Conservation (phyloP, 2,329 filamentous ascomycete genomes). For the Macrophomina pseudophaseolina region DNA sequence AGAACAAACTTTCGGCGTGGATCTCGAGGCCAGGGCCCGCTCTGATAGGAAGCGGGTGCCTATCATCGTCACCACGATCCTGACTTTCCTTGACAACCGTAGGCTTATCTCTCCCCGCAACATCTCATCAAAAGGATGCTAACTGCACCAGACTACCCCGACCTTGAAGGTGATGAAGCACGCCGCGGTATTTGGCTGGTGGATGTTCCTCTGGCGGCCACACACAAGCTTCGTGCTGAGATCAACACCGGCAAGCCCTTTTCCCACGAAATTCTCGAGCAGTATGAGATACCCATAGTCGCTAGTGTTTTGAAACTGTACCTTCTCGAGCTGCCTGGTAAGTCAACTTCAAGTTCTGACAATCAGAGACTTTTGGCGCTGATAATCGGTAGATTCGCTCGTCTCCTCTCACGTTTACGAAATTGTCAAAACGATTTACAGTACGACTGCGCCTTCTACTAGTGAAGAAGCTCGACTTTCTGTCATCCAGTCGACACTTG, state of each 20-base stretch:
- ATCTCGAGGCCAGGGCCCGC: slow-evolving; percentile 91
- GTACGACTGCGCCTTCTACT: slow-evolving; percentile 67
- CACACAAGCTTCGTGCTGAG: slow-evolving; percentile 79
- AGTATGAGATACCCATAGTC: slow-evolving; percentile 93
- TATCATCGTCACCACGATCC: slow-evolving; percentile 85
- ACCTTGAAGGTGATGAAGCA: slow-evolving; percentile 94
- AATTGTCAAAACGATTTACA: slow-evolving; percentile 97
- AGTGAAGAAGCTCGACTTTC: slow-evolving; percentile 84
- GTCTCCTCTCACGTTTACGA: slow-evolving; percentile 98
- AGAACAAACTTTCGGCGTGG: slow-evolving; percentile 97
- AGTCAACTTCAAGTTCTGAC: slow-evolving; percentile 37
- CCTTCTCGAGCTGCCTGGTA: slow-evolving; percentile 90
- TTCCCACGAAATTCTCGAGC: slow-evolving; percentile 75
- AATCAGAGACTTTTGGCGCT: neutral
- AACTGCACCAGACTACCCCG: slow-evolving; percentile 72
- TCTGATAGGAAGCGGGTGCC: slow-evolving; percentile 96
- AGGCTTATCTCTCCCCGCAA: slow-evolving; percentile 34
- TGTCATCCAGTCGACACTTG: slow-evolving; percentile 93
- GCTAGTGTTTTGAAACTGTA: slow-evolving; percentile 93
- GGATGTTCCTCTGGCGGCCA: slow-evolving; percentile 83
- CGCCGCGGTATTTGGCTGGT: slow-evolving; percentile 91
- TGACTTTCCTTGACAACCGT: slow-evolving; percentile 92
- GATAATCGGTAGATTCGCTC: slow-evolving; percentile 73
- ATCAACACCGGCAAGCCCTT: slow-evolving; percentile 88
- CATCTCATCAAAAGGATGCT: slow-evolving; percentile 22